These are phyloP conservation scores for Umbelopsis sp. DNA, from an alignment of 192 early-diverging fungal genomes.

Conservation along the genomic window DNA sequence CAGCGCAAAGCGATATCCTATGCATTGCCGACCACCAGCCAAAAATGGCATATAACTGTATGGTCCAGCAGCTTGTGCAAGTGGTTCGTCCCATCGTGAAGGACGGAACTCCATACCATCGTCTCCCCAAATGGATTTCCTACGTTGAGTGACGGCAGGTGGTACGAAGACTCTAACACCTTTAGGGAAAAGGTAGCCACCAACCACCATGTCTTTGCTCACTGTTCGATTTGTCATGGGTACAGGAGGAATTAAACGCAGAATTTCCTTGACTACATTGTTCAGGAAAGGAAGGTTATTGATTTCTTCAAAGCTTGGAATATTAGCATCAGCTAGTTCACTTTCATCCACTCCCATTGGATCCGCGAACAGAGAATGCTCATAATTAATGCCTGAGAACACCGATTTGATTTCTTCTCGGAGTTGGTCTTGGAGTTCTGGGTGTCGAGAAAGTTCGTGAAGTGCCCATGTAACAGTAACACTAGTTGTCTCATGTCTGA, in stretches of 20 bases:
- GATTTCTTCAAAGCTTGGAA: conserved; percentile 48
- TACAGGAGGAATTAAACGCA: conserved; percentile 55
- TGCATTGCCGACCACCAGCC: conserved; percentile 55
- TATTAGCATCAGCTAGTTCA: conserved; percentile 10
- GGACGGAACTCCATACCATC: conserved; percentile 56
- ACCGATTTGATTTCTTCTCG: conserved; percentile 49
- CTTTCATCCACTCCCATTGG: conserved; percentile 1
- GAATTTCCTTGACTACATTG: conserved; percentile 52
- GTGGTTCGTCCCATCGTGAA: conserved; percentile 50
- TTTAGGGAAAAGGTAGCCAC: conserved; percentile 52
- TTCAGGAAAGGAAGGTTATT: conserved; percentile 51
- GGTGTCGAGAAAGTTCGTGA: conserved; percentile 48
- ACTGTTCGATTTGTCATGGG: conserved; percentile 48
- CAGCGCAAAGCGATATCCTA: conserved; percentile 58
- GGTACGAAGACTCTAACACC: conserved; percentile 41
- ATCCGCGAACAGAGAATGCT: conserved; percentile 13
- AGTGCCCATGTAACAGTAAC: conserved; percentile 52
- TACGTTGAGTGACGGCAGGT: conserved; percentile 42
- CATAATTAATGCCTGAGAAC: conserved; percentile 28
- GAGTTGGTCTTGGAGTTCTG: conserved; percentile 41
- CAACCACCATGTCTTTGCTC: conserved; percentile 35
- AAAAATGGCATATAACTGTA: conserved; percentile 52
- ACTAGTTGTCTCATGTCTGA: conserved; percentile 57
- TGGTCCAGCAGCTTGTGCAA: conserved; percentile 23
- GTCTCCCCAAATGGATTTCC: conserved; percentile 46